phyloP scores from a whole-genome alignment of 2,329 filamentous ascomycete species.

The Capronia americana region DNA sequence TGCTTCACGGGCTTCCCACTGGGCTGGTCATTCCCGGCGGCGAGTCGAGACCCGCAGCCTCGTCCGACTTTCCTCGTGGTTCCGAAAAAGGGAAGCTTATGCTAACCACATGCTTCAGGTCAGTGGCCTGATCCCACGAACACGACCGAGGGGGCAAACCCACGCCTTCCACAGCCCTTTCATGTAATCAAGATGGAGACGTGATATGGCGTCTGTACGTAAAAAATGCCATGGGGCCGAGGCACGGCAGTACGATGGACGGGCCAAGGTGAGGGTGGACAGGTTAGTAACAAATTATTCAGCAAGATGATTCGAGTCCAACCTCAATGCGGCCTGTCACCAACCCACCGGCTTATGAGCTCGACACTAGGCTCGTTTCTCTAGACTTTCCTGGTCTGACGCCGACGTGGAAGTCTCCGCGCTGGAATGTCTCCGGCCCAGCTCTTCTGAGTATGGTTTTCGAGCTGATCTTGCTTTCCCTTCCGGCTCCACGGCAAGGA shows the following conservation, averaged over 20 bases:
- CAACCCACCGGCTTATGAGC: slow-evolving; percentile 17
- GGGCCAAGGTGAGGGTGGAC: slow-evolving; percentile 16
- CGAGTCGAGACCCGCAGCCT: slow-evolving; percentile 18
- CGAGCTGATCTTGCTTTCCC: slow-evolving; percentile 3
- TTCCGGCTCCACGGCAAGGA: background rate
- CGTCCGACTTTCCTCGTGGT: slow-evolving; percentile 9
- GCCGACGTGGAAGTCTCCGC: slow-evolving; percentile 12
- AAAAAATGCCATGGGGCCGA: background rate
- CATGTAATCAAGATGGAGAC: background rate
- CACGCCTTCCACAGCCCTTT: background rate
- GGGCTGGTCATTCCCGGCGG: slow-evolving; percentile 2
- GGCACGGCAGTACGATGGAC: background rate
- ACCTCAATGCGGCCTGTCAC: slow-evolving; percentile 11
- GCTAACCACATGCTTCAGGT: slow-evolving; percentile 9
- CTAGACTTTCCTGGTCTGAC: background rate
- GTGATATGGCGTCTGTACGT: slow-evolving; percentile 9
- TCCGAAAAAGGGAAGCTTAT: slow-evolving; percentile 16
- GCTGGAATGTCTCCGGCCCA: slow-evolving; percentile 12
- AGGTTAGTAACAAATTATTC: slow-evolving; percentile 34
- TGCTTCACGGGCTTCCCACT: background rate
- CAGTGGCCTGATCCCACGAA: slow-evolving; percentile 10
- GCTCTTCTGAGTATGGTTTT: slow-evolving; percentile 16
- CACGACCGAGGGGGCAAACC: background rate
- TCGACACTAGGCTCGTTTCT: slow-evolving; percentile 16
- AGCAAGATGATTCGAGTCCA: slow-evolving; percentile 20